Percentiles rank a stretch among this genome's conserved stretches.
phyloP scores from a whole-genome alignment of 2,329 filamentous ascomycete genomes.

The Verticillium zaregamsianum region DNA sequence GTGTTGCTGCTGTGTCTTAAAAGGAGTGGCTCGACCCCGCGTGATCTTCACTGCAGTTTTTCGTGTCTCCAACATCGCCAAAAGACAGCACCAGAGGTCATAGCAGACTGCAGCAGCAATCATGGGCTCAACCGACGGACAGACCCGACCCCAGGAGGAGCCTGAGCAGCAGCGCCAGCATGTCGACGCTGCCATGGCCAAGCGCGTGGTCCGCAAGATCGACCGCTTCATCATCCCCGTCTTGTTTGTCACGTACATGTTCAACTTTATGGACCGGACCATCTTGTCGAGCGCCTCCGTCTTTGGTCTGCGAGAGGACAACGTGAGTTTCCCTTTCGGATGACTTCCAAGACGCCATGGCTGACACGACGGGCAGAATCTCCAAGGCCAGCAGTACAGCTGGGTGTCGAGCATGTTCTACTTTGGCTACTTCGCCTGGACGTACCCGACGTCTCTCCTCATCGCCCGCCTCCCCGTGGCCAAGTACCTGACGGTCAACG shows the following conservation, averaged over 20 bases:
- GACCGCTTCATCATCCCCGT: conserved; percentile 51
- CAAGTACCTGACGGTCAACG: conserved; percentile 42
- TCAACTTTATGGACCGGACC: conserved; percentile 60
- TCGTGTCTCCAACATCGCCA: background rate
- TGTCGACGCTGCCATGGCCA: conserved; percentile 17
- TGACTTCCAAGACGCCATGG: no score
- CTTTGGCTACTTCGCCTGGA: conserved; percentile 43
- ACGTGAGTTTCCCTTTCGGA: conserved; percentile 15
- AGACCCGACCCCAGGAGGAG: conserved; percentile 4
- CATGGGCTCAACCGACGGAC: conserved; percentile 6
- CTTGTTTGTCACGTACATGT: conserved; percentile 52
- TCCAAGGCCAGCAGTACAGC: conserved; percentile 55
- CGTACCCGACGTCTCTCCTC: conserved; percentile 45
- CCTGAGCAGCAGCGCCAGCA: conserved; percentile 6
- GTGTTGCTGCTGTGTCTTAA: background rate
- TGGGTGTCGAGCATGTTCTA: conserved; percentile 33
- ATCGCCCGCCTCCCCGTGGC: conserved; percentile 42
- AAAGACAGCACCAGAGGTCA: background rate
- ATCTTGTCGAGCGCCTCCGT: conserved; percentile 52
- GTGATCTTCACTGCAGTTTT: background rate
- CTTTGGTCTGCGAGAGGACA: conserved; percentile 50
- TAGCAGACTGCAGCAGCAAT: background rate
- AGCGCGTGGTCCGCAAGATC: conserved; percentile 48
- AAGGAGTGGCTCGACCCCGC: background rate
- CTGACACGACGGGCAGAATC: conserved; percentile 35